These are phyloP conservation scores for Candida multigemmis DNA, from an alignment of 805 yeast species.

Conservation along the genomic window DNA sequence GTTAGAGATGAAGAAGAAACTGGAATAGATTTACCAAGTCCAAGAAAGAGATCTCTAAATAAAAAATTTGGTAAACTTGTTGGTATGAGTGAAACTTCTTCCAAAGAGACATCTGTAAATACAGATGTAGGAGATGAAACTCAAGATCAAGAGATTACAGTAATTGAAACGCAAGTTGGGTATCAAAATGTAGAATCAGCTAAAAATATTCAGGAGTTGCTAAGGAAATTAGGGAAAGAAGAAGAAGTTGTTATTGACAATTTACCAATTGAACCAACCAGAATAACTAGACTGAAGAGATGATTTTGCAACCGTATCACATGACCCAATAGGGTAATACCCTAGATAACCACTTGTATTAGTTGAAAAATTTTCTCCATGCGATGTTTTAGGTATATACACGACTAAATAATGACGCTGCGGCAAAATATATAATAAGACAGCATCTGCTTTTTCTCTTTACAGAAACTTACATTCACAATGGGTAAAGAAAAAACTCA, in stretches of 20 bases:
- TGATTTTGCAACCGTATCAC: no score
- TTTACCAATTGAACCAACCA: no score
- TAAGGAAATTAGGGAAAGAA: slow-evolving; percentile 10
- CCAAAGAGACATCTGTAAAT: neutral
- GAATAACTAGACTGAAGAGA: no score
- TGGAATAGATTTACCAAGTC: neutral
- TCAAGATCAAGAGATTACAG: neutral
- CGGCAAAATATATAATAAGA: neutral
- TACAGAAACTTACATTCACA: slow-evolving; percentile 4
- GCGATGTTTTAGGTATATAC: neutral
- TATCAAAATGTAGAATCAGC: slow-evolving; percentile 14
- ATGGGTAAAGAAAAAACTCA: slow-evolving; percentile 87
- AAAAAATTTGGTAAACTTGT: slow-evolving; percentile 4
- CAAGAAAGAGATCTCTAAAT: neutral
- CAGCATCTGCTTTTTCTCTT: neutral
- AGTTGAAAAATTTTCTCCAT: no score
- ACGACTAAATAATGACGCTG: neutral
- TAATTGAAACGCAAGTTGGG: slow-evolving; percentile 9
- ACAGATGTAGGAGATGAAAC: neutral
- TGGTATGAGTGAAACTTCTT: slow-evolving; percentile 2
- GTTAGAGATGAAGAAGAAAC: neutral
- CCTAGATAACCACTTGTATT: no score
- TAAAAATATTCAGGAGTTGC: slow-evolving; percentile 9
- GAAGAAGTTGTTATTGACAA: no score
- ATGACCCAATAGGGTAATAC: no score